Base-by-base conservation (phyloP, 306 rosid genomes). In the Boehmeria nivea region DNA sequence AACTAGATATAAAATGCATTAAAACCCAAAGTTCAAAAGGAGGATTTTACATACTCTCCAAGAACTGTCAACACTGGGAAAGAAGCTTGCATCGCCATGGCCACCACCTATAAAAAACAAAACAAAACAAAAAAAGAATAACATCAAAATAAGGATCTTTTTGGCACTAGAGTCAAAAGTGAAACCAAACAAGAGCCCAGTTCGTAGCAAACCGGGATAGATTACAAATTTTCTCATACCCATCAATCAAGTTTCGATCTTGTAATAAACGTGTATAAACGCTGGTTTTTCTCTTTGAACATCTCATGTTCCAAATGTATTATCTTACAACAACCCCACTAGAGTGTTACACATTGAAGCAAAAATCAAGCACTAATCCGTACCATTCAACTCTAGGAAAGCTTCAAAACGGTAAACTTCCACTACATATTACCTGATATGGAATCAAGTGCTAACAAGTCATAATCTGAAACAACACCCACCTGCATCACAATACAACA, bases 391-490 rank as follows among this genome's bases (percentile, higher is more conserved):
- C 2, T 31, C 36, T 31, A 2, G 18, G 20, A 34, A 53, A 6
- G 6, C 6, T 52, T 50, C 17, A 24, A 50, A 15, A 15, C 13
- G 14, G 27, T 34, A 1, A 55, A 24, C 27, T 37, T 47, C 44
- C 17, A 43, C 54, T 37, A 22, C 12, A 25, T 24, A 28, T 52
- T 90, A 81, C 93, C 99, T 78, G 99, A 91, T 81, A 91, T 81
- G 16, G 99, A 84, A 70, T 91, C 99, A 12, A 91, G 84, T 16
- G 99, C 96, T 65, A 91, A 54, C 61, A 91, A 81, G 63, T 91
- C 99, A 56, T 91, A 91, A 79, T 91, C 99, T 42, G 99, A 87
- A 63, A 91, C 85, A 43, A 91, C 96, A 43, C 99, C 99, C 66
- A 91, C 95, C 99, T 91, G 85, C 80, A 31, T 4, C 36, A 31